phyloP scores from a whole-genome alignment of 768 basidiomycete genomes.

The Russula earlei region DNA sequence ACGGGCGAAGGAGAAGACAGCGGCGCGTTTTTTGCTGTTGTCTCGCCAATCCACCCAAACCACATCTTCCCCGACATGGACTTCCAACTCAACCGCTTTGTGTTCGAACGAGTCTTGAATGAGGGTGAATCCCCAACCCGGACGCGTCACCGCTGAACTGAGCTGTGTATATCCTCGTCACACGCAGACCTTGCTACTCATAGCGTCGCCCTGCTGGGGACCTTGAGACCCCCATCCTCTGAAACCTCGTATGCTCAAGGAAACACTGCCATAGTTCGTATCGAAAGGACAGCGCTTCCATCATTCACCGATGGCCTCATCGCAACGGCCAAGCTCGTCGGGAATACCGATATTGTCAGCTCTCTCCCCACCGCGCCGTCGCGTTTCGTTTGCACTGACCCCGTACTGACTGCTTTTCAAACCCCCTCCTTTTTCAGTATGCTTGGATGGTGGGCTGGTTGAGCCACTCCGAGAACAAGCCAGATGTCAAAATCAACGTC shows the following conservation, averaged over 20 bases:
- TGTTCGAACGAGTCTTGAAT: slow-evolving; percentile 13
- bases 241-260: neutral
- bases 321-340: slow-evolving; percentile 39
- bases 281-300: slow-evolving; percentile 70
- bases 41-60: no score
- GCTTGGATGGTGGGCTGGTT: slow-evolving; percentile 74
- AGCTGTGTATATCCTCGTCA: neutral
- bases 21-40: no score
- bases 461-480: slow-evolving; percentile 27
- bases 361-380: neutral
- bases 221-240: neutral
- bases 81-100: slow-evolving; percentile 13
- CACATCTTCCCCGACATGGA: neutral
- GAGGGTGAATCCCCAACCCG: slow-evolving; percentile 20
- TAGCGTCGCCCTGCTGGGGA: slow-evolving; percentile 10
- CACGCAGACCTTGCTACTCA: slow-evolving; percentile 13
- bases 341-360: slow-evolving; percentile 60
- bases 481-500: slow-evolving; percentile 76
- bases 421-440: slow-evolving; percentile 42
- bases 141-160: neutral
- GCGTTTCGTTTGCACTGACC: no score
- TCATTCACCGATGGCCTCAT: slow-evolving; percentile 33
- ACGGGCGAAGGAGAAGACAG: no score
- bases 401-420: neutral
- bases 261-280: slow-evolving; percentile 54